These are phyloP conservation scores for Plantago lanceolata DNA, from an alignment of 305 asterid genomes.

Conservation along the genomic window DNA sequence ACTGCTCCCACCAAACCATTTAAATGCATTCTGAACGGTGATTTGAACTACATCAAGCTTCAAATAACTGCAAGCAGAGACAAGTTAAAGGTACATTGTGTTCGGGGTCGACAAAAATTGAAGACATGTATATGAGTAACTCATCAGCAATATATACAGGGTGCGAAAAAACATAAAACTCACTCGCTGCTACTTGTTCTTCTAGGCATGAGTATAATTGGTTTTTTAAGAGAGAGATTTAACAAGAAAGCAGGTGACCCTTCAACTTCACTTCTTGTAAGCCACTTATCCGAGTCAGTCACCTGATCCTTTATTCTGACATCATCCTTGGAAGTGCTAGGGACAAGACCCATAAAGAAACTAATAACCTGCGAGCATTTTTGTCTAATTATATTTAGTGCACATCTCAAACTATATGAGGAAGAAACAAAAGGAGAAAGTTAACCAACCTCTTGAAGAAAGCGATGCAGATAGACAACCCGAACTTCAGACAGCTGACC, in stretches of 20 bases:
- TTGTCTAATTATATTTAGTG: constrained; percentile 16
- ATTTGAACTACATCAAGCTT: constrained; percentile 95
- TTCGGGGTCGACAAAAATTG: not conserved
- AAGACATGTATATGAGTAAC: no score
- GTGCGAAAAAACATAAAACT: constrained; percentile 29
- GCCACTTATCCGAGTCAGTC: constrained; percentile 67
- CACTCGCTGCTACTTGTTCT: constrained; percentile 79
- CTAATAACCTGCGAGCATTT: constrained; percentile 54
- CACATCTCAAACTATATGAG: constrained; percentile 14
- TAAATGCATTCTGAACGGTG: constrained; percentile 77
- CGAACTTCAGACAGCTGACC: constrained; percentile 96
- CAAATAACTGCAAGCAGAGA: constrained; percentile 70
- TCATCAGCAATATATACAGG: constrained; percentile 5
- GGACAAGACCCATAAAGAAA: constrained; percentile 94
- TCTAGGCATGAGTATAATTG: constrained; percentile 88
- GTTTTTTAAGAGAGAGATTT: constrained; percentile 79
- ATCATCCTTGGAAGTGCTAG: constrained; percentile 59
- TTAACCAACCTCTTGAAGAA: constrained; percentile 74
- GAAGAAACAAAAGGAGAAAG: constrained; percentile 11
- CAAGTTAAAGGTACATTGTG: constrained; percentile 5
- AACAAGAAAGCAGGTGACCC: constrained; percentile 90
- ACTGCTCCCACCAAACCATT: constrained; percentile 69
- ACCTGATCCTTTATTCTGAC: constrained; percentile 73
- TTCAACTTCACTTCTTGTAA: constrained; percentile 73
- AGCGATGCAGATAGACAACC: constrained; percentile 82